Conservation (phyloP, 352 stramenopile genomes). For the Blastocystis sp. region DNA sequence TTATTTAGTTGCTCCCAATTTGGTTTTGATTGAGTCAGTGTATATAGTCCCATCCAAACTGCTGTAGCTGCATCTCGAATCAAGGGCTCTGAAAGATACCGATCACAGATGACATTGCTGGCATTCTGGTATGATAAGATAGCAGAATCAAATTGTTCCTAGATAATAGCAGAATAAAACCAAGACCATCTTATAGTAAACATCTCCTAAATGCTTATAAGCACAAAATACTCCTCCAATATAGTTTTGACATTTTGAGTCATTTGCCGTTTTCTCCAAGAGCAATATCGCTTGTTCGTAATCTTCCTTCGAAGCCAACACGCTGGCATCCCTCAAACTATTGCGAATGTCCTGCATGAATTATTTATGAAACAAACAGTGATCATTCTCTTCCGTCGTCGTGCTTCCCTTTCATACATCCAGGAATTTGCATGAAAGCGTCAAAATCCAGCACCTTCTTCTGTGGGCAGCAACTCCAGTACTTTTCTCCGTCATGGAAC, state of each 20-base stretch:
- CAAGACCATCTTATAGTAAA: slow-evolving; percentile 1
- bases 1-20: not conserved
- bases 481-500: slow-evolving; percentile 85
- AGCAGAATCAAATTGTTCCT: not conserved
- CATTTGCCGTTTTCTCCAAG: not conserved
- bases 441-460: slow-evolving; percentile 74
- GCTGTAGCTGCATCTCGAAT: not conserved
- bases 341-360: slow-evolving; percentile 9
- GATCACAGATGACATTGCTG: not conserved
- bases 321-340: not conserved
- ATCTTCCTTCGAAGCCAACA: not conserved
- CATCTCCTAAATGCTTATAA: slow-evolving; percentile 3
- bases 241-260: not conserved
- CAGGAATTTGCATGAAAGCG: slow-evolving; percentile 79
- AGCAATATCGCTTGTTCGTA: not conserved
- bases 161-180: not conserved
- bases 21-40: not conserved
- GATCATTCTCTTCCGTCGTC: slow-evolving; percentile 67
- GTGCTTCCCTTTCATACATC: slow-evolving; percentile 76
- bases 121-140: not conserved
- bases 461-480: slow-evolving; percentile 84
- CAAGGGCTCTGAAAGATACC: not conserved
- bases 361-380: slow-evolving; percentile 34
- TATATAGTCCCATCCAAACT: not conserved
- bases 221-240: slow-evolving; percentile 18